Conservation (phyloP, 2,329 filamentous ascomycete species). For the Fusarium penzigii region DNA sequence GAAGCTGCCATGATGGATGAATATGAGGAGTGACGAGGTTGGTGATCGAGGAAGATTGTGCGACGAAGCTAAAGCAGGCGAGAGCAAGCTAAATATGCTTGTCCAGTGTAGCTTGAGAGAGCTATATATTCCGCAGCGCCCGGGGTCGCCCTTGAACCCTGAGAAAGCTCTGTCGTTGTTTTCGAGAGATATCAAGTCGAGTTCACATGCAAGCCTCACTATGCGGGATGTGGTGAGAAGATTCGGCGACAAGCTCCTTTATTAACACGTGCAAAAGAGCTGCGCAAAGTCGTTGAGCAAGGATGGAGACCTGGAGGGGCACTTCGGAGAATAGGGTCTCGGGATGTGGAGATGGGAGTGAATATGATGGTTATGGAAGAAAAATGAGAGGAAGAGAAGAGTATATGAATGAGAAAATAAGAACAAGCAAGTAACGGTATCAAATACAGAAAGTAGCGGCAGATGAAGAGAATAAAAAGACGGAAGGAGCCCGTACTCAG, state of each 20-base stretch:
- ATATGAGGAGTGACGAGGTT: neutral
- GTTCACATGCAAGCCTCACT: conserved; percentile 19
- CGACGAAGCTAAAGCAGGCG: neutral
- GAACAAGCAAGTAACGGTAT: neutral
- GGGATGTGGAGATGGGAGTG: neutral
- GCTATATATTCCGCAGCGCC: neutral
- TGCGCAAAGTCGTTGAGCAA: conserved; percentile 2
- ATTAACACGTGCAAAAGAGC: conserved; percentile 9
- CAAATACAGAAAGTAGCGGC: too few relatives aligned
- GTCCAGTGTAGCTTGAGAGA: neutral
- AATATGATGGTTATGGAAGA: neutral
- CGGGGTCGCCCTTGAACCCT: conserved; percentile 6
- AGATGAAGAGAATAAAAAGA: neutral
- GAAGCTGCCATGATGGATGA: conserved; percentile 25
- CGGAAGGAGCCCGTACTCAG: neutral
- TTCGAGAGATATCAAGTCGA: conserved; percentile 1
- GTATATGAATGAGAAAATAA: neutral
- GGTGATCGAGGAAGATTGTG: neutral
- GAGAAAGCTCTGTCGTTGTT: neutral
- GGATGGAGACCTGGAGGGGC: neutral
- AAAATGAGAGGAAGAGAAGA: conserved; percentile 3
- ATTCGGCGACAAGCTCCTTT: neutral
- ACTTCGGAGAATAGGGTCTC: neutral
- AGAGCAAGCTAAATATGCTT: neutral
- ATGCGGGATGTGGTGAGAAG: conserved; percentile 5